Base-by-base conservation (phyloP, 768 basidiomycete genomes). In the Nidula microcarpa region DNA sequence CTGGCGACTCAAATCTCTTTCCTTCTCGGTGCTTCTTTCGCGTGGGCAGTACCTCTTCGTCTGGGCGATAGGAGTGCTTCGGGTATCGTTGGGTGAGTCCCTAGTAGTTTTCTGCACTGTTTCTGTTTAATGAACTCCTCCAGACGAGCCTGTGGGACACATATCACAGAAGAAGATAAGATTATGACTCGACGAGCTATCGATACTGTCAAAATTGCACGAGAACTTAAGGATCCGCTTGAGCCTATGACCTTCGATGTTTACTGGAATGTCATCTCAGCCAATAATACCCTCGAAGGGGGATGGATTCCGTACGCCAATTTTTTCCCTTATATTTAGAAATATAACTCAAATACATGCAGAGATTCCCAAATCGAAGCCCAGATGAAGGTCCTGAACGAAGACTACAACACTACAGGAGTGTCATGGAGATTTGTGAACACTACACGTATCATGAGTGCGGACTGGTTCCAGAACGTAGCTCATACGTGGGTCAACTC, bases 351-450 rank as follows among this genome's bases (percentile, higher is more conserved):
- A 14, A 14, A 11, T 14, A n/a, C 14, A 10, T 30, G 23, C 23
- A 46, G 44, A 10, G 44, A 46, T 30, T n/a, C 14, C 4, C 44
- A 74, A 46, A 73, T 82, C 52, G 52, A 61, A 10, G 60, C 58
- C 8, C 76, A 77, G 53, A 74, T 80, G 52, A 53, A 62, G 18
- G 68, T 71, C 37, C 58, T 81, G 32, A 80, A 81, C 61, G 23
- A 57, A 4, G 74, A 69, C 53, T 80, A 74, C 52, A 56, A 59
- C 4, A 53, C 58, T 18, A 61, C 65, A 10, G 71, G 74, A 11
- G 60, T 78, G 51, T 58, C 62, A 18, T 81, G 69, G 59, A 63
- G 49, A 32, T 68, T 74, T 36, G 65, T 63, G 13, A 59, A 59
- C 34, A 72, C 70, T 5, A 69, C 70, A 16, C 65, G 73, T 52